These are phyloP conservation scores for Dillenia turbinata DNA, from an alignment of 164 flowering plant species.

Conservation along the genomic window DNA sequence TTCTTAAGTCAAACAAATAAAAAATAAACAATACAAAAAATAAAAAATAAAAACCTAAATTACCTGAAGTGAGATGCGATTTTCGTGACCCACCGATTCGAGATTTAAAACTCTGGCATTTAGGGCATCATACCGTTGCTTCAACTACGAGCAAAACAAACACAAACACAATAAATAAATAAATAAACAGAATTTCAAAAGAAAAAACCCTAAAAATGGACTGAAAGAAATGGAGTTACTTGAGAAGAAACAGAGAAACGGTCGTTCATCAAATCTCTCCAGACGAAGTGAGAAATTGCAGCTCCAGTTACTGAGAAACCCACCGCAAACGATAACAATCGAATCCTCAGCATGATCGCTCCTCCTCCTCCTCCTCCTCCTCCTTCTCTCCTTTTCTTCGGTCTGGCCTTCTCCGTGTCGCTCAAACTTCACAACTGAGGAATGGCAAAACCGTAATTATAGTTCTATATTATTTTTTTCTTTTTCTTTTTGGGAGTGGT, in stretches of 20 bases:
- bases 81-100: constrained; percentile 20
- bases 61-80: constrained; percentile 18
- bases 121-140: constrained; percentile 28
- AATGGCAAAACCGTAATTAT: not conserved
- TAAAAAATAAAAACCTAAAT: not conserved
- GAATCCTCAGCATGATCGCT: constrained; percentile 36
- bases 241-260: constrained; percentile 25
- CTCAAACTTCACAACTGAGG: too few relatives aligned
- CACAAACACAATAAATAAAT: not conserved
- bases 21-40: too few relatives aligned
- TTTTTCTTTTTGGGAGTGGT: not conserved
- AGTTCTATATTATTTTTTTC: constrained; percentile 7
- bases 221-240: constrained; percentile 14
- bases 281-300: constrained; percentile 28
- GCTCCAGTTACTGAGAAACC: constrained; percentile 39
- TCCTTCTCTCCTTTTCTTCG: not conserved
- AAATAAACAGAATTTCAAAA: not conserved
- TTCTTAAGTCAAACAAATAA: too few relatives aligned
- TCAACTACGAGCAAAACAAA: constrained; percentile 20
- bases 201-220: not conserved
- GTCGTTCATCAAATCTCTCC: constrained; percentile 34
- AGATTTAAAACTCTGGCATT: constrained; percentile 37
- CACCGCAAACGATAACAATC: constrained; percentile 39
- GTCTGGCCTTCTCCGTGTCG: too few relatives aligned
- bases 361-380: not conserved